Base-by-base conservation (phyloP, 2,329 filamentous ascomycete genomes). In the Penicillium sp. region DNA sequence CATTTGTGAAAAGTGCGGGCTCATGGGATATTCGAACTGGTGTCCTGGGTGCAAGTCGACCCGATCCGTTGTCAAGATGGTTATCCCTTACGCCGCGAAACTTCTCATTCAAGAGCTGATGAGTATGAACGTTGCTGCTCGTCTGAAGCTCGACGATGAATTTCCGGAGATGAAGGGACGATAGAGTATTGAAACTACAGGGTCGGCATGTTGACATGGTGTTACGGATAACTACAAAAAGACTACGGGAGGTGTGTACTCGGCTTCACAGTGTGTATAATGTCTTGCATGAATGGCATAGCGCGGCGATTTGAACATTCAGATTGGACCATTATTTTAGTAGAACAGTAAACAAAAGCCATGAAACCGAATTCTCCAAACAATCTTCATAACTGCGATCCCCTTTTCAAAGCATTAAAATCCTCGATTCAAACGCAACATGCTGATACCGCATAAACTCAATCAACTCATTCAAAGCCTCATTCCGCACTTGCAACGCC, bases 71-170 rank as follows among this genome's bases (percentile, higher is more conserved):
- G 83, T 87, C 11, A 83, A 84, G 65, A 95, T 98, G 84, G 90
- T 83, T 22, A 93, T 98, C 76, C 92, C 92, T 22, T 98, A 98
- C 65, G 92, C 92, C 12, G 92, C 92, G 1, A 96, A 98, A 74
- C 69, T 98, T 59, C 70, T 98, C 39, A 86, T 96, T 32, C 92
- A 98, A 70, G 92, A 98, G 69, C 67, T 98, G 56, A 82, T 94
- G 59, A 94, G 87, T 64, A 98, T 98, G 92, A 98, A 98, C 64
- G 87, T 98, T n/a, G 85, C 89, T 45, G 90, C 94, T 42, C 76
- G 85, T 41, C 71, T 98, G 67, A 85, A 90, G 70, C 68, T 98
- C 50, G 87, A 87, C 56, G 92, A 98, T 60, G 87, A 96, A 67
- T 98, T 98, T 64, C 88, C 88, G 4, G 64, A 67, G 40, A 57